Evolutionary conservation across 1,284 basidiomycete genomes (phyloP).

Genomic region (Irpex sp.): DNA sequence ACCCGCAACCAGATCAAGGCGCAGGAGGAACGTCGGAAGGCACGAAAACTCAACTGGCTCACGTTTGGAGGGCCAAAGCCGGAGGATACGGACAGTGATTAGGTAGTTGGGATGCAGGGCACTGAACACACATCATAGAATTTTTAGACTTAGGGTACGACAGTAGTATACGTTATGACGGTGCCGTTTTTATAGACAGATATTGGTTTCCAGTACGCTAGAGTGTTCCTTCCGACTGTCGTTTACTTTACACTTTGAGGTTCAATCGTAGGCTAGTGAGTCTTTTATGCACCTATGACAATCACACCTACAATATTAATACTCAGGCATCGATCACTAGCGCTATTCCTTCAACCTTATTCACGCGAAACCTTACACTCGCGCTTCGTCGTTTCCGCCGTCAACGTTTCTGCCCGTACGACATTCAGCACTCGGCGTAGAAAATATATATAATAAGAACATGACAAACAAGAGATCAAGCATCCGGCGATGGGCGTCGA

Average conservation of each 20-base stretch:
- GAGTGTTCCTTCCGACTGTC: background rate
- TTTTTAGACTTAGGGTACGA: slow-evolving; percentile 4
- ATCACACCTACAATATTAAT: background rate
- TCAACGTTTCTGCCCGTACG: too few relatives aligned
- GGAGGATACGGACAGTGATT: slow-evolving; percentile 65
- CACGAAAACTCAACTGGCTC: slow-evolving; percentile 84
- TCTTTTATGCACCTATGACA: background rate
- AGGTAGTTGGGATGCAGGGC: slow-evolving; percentile 4
- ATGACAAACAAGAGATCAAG: background rate
- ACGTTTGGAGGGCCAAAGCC: slow-evolving; percentile 76
- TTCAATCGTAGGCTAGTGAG: background rate
- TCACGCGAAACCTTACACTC: too few relatives aligned
- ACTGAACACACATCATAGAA: background rate
- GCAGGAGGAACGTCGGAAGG: slow-evolving; percentile 76
- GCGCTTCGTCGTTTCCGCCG: too few relatives aligned
- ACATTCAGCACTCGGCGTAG: background rate
- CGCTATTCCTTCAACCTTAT: too few relatives aligned
- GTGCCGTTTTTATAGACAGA: slow-evolving; percentile 4
- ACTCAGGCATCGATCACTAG: too few relatives aligned
- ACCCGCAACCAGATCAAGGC: slow-evolving; percentile 91
- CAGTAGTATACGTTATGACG: background rate
- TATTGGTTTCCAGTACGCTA: background rate
- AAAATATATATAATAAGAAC: background rate
- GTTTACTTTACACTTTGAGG: too few relatives aligned
- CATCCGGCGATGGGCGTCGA: background rate